A percentile compares a stretch with the other conserved stretches of the same genome.
phyloP scores from a whole-genome alignment of 2,329 filamentous ascomycete species.

The Colletotrichum sp. region DNA sequence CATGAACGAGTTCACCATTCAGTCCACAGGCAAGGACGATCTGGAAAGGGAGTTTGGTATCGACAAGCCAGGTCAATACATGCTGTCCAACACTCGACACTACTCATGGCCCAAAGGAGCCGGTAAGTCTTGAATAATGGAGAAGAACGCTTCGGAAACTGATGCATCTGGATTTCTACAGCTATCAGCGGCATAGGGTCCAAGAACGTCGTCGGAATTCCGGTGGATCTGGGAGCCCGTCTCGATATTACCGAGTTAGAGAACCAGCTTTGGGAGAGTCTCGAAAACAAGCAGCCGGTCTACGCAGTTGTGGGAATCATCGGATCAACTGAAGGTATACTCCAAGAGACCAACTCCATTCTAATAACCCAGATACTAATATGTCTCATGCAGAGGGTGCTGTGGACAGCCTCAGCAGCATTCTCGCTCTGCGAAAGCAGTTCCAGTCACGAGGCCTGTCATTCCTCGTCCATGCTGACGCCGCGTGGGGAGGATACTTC shows the following conservation, averaged over 20 bases:
- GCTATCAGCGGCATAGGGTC: conserved; percentile 50
- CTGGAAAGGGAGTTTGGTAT: conserved; percentile 39
- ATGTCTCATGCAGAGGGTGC: conserved; percentile 39
- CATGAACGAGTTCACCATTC: conserved; percentile 41
- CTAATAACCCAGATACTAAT: not conserved
- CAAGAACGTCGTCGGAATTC: conserved; percentile 41
- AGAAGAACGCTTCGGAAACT: not conserved
- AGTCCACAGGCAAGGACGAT: conserved; percentile 41
- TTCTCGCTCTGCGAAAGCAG: conserved; percentile 42
- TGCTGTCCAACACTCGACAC: conserved; percentile 46
- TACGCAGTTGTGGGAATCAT: conserved; percentile 50
- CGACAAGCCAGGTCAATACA: conserved; percentile 35
- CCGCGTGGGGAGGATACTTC: conserved; percentile 57
- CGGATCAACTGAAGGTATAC: conserved; percentile 47
- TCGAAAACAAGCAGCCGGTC: conserved; percentile 36
- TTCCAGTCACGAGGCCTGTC: conserved; percentile 46
- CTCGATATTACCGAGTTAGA: conserved; percentile 39
- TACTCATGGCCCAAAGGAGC: conserved; percentile 54
- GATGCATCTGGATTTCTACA: conserved; percentile 18
- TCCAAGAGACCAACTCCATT: accelerated
- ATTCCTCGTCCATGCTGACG: conserved; percentile 51
- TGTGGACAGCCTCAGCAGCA: conserved; percentile 42
- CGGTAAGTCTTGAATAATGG: conserved; percentile 34
- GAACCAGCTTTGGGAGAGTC: conserved; percentile 31
- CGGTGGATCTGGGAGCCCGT: conserved; percentile 42